Conservation (phyloP, 352 stramenopile genomes). For the Phytophthora meadii region DNA sequence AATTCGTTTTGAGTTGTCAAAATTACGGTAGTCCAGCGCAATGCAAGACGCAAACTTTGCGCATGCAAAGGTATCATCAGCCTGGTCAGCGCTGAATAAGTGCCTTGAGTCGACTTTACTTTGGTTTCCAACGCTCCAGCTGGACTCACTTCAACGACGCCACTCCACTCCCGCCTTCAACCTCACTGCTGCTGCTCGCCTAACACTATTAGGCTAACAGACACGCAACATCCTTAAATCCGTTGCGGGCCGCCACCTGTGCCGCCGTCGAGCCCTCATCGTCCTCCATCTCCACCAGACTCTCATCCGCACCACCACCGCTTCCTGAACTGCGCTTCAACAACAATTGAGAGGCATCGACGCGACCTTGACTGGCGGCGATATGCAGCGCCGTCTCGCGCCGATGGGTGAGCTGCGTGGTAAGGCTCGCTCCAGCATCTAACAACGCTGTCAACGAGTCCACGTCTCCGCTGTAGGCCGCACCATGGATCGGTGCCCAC, state of each 20-base stretch:
- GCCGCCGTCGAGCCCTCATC: constrained; percentile 31
- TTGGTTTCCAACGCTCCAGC: background rate
- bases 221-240: constrained; percentile 35
- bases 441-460: constrained; percentile 29
- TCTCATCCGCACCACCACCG: background rate
- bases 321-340: constrained; percentile 14
- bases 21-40: background rate
- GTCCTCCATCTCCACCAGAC: constrained; percentile 26
- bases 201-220: constrained; percentile 11
- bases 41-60: background rate
- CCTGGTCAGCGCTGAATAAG: constrained; percentile 10
- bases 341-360: constrained; percentile 31
- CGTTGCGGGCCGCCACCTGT: constrained; percentile 32
- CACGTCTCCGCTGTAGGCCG: constrained; percentile 51
- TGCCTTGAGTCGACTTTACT: background rate
- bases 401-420: constrained; percentile 29
- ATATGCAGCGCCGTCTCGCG: constrained; percentile 49
- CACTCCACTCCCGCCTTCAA: background rate
- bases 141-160: constrained; percentile 3
- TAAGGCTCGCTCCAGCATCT: constrained; percentile 24
- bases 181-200: background rate
- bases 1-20: background rate
- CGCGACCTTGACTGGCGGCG: constrained; percentile 35
- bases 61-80: background rate
- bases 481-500: constrained; percentile 62